These are phyloP conservation scores for Pyrrhoderma noxium DNA, from an alignment of 1,284 basidiomycete species.

Conservation along the genomic window DNA sequence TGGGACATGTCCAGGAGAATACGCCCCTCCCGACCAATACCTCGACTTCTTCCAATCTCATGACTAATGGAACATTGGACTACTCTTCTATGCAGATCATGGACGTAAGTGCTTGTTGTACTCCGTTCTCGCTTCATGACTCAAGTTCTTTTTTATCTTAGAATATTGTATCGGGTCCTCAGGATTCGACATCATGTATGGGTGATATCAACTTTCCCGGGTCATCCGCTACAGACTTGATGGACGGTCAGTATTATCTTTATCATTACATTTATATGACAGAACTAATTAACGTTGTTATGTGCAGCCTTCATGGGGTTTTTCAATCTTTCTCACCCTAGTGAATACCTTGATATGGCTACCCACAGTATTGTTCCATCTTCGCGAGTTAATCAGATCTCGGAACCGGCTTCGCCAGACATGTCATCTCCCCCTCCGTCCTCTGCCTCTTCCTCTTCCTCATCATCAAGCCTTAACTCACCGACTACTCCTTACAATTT, in stretches of 20 bases:
- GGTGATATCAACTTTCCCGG: constrained; percentile 5
- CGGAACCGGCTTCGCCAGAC: constrained; percentile 14
- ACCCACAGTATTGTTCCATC: background rate
- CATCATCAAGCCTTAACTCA: constrained; percentile 9
- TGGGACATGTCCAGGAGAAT: background rate
- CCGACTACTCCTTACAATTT: constrained; percentile 15
- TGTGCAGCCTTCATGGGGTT: constrained; percentile 10
- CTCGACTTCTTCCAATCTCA: background rate
- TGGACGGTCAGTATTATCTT: constrained; percentile 11
- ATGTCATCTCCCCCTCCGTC: constrained; percentile 13
- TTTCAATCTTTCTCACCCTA: constrained; percentile 5
- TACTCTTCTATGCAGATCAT: constrained; percentile 11
- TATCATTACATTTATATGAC: background rate
- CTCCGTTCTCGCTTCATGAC: no score
- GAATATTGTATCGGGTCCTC: background rate
- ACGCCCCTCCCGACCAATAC: background rate
- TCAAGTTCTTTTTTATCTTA: background rate
- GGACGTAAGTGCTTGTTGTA: constrained; percentile 8
- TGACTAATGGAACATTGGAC: constrained; percentile 1
- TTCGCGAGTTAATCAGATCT: constrained; percentile 2
- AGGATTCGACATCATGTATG: background rate
- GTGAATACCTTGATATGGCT: constrained; percentile 6
- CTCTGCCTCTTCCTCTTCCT: constrained; percentile 15
- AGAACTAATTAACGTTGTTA: background rate
- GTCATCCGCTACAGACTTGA: constrained; percentile 10